Evolutionary conservation across 306 rosid genomes (phyloP).

Genomic region (Cucurbita maxima): DNA sequence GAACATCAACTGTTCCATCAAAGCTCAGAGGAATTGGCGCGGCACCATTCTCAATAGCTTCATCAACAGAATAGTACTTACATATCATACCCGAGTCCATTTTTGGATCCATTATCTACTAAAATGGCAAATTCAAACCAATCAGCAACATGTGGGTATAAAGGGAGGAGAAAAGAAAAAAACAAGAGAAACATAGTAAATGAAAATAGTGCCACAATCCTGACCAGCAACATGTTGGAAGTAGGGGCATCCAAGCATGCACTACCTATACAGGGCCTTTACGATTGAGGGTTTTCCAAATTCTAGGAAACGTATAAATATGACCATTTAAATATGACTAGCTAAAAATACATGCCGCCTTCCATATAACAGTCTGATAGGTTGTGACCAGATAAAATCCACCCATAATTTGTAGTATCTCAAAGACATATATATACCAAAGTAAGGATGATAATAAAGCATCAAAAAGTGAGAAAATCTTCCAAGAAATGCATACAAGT

Average conservation of each 20-base stretch:
- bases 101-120: conserved; percentile 98
- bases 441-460: neutral
- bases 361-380: neutral
- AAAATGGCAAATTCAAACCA: conserved; percentile 8
- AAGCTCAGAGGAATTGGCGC: conserved; percentile 82
- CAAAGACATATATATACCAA: neutral
- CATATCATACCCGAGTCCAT: conserved; percentile 89
- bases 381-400: neutral
- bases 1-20: conserved; percentile 61
- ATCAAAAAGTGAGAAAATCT: neutral
- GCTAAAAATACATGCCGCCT: neutral
- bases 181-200: neutral
- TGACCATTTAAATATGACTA: neutral
- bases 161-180: neutral
- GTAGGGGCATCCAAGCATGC: neutral
- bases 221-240: neutral
- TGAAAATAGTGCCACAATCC: neutral
- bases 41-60: conserved; percentile 88
- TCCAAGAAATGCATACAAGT: neutral
- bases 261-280: neutral
- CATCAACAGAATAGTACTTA: conserved; percentile 79
- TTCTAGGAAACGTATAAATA: neutral
- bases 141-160: neutral
- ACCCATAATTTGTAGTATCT: neutral
- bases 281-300: neutral